Base-by-base conservation (phyloP, 2,329 filamentous ascomycete species). In the Fusarium luffae region DNA sequence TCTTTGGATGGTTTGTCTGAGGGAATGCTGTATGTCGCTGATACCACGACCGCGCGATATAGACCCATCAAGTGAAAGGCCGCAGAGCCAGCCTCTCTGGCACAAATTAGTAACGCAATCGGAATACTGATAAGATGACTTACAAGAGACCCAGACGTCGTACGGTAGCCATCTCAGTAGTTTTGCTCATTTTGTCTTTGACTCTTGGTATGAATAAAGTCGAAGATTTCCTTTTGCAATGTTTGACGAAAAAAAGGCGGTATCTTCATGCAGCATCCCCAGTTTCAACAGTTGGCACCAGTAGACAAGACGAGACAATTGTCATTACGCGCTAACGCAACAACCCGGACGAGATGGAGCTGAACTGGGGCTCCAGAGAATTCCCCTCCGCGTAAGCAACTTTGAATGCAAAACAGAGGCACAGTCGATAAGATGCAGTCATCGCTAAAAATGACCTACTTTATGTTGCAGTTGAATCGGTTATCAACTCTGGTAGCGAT, bases 1-100 rank as follows among this genome's bases (percentile, higher is more conserved):
- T 51, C 32, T 69, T 50, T 54, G 55, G 28, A 44, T 44, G 28
- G 21, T 43, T 40, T 14, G 40, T n/a, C 1, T 48, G 37, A 42
- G 4, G 48, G 72, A 47, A 63, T 73, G 57, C 54, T 65, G 66
- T 87, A 87, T 40, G 81, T 82, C 41, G 81, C 81, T 13, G 83
- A 82, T 32, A 83, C 79, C 46, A 78, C 76, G 14, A 88, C 84
- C 48, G 82, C 81, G 59, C 80, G 80, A 69, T 85, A 85, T 46
- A 86, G 72, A 32, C 83, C 83, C 6, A 86, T 74, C 5, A 77
- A 72, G 66, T 86, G 84, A 4, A 84, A 81, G 8, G 82, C 78
- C 4, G 84, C 82, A 8, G 81, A 84, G 69, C 76, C 84, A 41
- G 79, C 76, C 66, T 86, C 84, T 48, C 84, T 85, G 13, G 13